Evolutionary conservation across 805 yeast species (phyloP).

Genomic region (Maudiozyma bulderi): DNA sequence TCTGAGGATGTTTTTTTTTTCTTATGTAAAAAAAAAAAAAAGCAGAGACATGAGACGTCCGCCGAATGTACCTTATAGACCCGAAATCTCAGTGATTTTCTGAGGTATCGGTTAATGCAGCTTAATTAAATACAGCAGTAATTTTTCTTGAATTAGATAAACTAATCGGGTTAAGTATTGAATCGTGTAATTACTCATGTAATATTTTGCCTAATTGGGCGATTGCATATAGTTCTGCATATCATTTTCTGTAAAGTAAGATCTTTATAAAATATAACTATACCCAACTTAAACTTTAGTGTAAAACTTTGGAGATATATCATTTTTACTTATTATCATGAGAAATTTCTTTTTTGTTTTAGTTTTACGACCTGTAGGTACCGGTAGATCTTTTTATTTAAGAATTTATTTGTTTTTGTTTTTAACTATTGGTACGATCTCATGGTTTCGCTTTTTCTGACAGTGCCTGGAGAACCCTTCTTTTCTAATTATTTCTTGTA

Average conservation of each 20-base stretch:
- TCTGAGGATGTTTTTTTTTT: too few relatives aligned
- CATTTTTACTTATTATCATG: neutral
- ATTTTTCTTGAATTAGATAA: neutral
- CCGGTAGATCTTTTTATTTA: neutral
- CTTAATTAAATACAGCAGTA: neutral
- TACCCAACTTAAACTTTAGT: neutral
- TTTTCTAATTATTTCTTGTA: neutral
- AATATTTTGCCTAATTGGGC: neutral
- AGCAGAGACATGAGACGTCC: too few relatives aligned
- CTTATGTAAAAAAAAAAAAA: too few relatives aligned
- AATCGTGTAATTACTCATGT: neutral
- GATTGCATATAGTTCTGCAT: neutral
- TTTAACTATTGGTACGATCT: neutral
- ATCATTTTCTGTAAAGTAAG: neutral
- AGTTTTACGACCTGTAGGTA: neutral
- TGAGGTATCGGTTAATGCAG: neutral
- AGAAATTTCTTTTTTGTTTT: neutral
- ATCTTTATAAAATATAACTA: neutral
- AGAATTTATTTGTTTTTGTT: neutral
- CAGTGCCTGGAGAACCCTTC: too few relatives aligned
- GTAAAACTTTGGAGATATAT: neutral
- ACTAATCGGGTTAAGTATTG: conserved; percentile 1
- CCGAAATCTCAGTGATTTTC: too few relatives aligned
- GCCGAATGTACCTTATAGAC: too few relatives aligned
- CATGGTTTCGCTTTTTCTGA: too few relatives aligned